Base-by-base conservation (phyloP, 1,284 basidiomycete genomes). In the Cutaneotrichosporon cavernicola region DNA sequence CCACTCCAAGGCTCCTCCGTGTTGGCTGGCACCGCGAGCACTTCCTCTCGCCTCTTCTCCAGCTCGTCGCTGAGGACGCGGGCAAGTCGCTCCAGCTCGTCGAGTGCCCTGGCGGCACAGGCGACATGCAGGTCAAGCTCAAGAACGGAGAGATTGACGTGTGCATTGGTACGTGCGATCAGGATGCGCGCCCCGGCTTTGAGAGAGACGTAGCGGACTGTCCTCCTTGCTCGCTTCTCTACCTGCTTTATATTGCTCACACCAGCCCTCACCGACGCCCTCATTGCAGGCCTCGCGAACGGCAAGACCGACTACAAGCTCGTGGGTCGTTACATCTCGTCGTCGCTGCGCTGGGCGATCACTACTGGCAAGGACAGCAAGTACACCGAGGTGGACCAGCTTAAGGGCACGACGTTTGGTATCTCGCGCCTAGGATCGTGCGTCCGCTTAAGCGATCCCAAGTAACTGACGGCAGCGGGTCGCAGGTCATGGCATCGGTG, bases 101-200 rank as follows among this genome's bases (percentile, higher is more conserved):
- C n/a, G 89, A 92, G 80, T 96, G 92, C 76, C 92, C 93, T 13
- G 91, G 92, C 71, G 94, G 94, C 7, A 96, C 93, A 1, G 94
- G 94, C 0, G 92, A 96, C 73, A 84, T 97, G 70, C 95, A 95
- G 69, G 85, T 87, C 32, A 87, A 90, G 51, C 83, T 97, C 60
- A 87, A 88, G 43, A 88, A 89, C 65, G 87, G 91, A 70, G 89
- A 93, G 80, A 92, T 97, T 65, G 93, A 97, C 74, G 81, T 97
- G 40, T 92, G 91, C 21, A 89, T 95, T 43, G 80, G 91, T 91
- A 72, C 65, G 86, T 74, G 11, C 2, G 18, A 30, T n/a, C 36
- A 5, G 22, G 43, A 32, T 50, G 47, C 47, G 5, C 9, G 47
- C 34, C 34, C 34, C 5, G 7, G 34, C 11, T 36, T 9, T 13